phyloP scores from a whole-genome alignment of 345 rosid species.

The Melastoma malabathricum region DNA sequence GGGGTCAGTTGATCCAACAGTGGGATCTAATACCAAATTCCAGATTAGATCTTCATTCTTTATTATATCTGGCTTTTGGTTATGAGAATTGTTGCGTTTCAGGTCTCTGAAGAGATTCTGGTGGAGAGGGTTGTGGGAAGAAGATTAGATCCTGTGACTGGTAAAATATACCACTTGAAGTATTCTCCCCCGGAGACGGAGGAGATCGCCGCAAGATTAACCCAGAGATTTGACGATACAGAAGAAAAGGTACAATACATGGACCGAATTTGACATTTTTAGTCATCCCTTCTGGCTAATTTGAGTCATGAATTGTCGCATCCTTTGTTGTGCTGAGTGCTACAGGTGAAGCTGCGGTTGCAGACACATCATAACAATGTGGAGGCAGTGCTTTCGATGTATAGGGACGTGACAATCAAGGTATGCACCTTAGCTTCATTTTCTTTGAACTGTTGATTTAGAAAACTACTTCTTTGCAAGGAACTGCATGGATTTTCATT shows the following conservation, averaged over 20 bases:
- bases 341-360: conserved; percentile 72
- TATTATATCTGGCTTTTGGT: too few relatives aligned
- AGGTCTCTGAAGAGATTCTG: conserved; percentile 86
- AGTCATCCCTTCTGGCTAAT: background rate
- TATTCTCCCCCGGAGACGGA: conserved; percentile 82
- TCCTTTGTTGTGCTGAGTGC: background rate
- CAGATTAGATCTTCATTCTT: too few relatives aligned
- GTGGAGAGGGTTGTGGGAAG: conserved; percentile 92
- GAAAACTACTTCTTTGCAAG: too few relatives aligned
- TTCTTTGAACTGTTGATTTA: conserved; percentile 2
- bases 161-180: conserved; percentile 85
- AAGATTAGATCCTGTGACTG: conserved; percentile 84
- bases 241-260: conserved; percentile 65
- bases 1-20: too few relatives aligned
- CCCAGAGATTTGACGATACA: conserved; percentile 90
- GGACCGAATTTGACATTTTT: background rate
- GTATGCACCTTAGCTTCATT: conserved; percentile 22
- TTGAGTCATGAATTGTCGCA: background rate
- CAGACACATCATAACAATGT: conserved; percentile 68
- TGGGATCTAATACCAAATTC: too few relatives aligned
- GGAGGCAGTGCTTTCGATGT: conserved; percentile 74
- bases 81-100: conserved; percentile 9
- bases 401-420: conserved; percentile 61
- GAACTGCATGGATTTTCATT: too few relatives aligned
- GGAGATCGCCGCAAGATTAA: conserved; percentile 75